Evolutionary conservation across 2,329 filamentous ascomycete species (phyloP).

Genomic region (Ophiognomonia clavigignenti-juglandacearum): DNA sequence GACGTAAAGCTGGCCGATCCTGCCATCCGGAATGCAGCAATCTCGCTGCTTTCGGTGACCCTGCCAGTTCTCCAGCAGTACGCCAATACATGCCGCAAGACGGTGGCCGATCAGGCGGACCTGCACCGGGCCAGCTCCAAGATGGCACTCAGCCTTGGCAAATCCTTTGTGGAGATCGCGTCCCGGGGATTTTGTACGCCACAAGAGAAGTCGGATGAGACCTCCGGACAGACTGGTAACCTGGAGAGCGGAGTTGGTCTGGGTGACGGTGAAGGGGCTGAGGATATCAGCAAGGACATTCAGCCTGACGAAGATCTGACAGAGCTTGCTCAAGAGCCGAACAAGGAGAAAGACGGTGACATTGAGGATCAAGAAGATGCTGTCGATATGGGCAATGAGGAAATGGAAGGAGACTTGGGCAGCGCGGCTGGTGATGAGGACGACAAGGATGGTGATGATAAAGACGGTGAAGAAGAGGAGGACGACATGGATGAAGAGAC

Average conservation of each 20-base stretch:
- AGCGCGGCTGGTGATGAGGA: conserved; percentile 58
- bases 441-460: conserved; percentile 55
- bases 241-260: conserved; percentile 89
- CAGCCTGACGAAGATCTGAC: conserved; percentile 88
- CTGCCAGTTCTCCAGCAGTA: conserved; percentile 75
- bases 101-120: conserved; percentile 52
- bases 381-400: conserved; percentile 88
- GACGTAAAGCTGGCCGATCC: conserved; percentile 32
- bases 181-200: conserved; percentile 89
- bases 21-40: conserved; percentile 38
- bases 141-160: conserved; percentile 70
- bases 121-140: conserved; percentile 69
- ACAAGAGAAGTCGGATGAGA: conserved; percentile 69
- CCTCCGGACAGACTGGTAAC: conserved; percentile 67
- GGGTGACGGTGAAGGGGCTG: conserved; percentile 89
- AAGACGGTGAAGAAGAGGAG: conserved; percentile 59
- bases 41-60: conserved; percentile 55
- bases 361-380: conserved; percentile 80
- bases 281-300: conserved; percentile 97
- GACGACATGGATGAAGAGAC: conserved; percentile 86
- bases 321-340: conserved; percentile 82
- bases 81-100: conserved; percentile 51
- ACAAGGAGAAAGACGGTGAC: conserved; percentile 58
- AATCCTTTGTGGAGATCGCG: conserved; percentile 72
- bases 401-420: conserved; percentile 80